Evolutionary conservation across 306 rosid species (phyloP), one percentile per base, ranked within the genome.

Genomic region (Ormosia emarginata): DNA sequence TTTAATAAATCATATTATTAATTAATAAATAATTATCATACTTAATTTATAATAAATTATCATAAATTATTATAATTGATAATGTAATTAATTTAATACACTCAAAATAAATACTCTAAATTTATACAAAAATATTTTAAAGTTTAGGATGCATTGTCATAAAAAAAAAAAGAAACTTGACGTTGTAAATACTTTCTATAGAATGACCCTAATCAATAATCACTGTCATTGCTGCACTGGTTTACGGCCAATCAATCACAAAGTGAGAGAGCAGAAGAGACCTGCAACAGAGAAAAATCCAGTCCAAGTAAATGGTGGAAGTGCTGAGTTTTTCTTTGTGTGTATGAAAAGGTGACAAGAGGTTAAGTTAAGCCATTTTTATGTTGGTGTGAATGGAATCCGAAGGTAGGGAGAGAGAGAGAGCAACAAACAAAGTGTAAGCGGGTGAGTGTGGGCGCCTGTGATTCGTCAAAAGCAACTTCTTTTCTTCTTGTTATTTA

Each of bases 241-340:
- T 49, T 55, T 47, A 18, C 37, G 7, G 41, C 55, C 65, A 46
- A 70, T 58, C 43, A 65, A 39, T 41, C 67, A 29, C 56, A 33
- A 14, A 18, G 24, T 24, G 44, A 9, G 12, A 17, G 79, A 36
- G 33, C 5, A 30, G 41, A 30, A 65, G 75, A 49, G 36, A 4
- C 65, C 44, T 44, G 79, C 47, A 32, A 2, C 29, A 74, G 57
- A 74, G 69, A 6, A 40, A 59, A 75, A 29, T 29, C 32, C 57
- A 58, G 79, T 73, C 67, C 55, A 74, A 74, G 41, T 76, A 61
- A 65, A 71, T 37, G 30, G 72, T 71, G 66, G 78, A 71, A 80
- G 24, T 43, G 39, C 52, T 59, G 36, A 53, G 67, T 36, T 8
- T 66, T 24, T 65, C 8, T 52, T 18, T 14, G 41, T 30, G 39